phyloP scores from a whole-genome alignment of 305 asterid species.

The Fraxinus platypoda region DNA sequence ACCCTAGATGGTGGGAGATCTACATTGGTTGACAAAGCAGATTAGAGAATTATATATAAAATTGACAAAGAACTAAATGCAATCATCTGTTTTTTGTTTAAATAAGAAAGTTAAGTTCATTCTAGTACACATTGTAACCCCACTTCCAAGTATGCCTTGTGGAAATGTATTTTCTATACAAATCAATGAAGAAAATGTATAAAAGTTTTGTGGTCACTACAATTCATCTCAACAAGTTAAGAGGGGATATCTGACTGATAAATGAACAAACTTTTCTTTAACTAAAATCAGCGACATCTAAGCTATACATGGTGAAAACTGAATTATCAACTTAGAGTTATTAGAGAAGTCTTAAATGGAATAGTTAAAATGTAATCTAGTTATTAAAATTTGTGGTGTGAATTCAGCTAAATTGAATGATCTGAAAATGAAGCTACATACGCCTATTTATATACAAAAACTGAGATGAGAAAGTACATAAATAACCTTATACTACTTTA shows the following conservation, averaged over 20 bases:
- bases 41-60: background rate
- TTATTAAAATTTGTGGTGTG: too few relatives aligned
- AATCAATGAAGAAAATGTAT: background rate
- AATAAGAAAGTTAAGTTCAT: background rate
- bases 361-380: too few relatives aligned
- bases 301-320: background rate
- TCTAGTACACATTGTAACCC: background rate
- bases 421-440: too few relatives aligned
- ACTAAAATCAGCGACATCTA: background rate
- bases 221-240: background rate
- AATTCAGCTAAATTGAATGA: too few relatives aligned
- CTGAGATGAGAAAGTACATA: too few relatives aligned
- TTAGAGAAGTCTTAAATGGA: background rate
- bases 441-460: too few relatives aligned
- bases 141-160: background rate
- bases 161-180: background rate
- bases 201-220: background rate
- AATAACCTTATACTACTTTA: too few relatives aligned
- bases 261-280: background rate
- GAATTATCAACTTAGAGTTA: background rate
- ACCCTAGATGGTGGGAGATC: slow-evolving; percentile 32
- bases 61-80: background rate
- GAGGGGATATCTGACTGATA: background rate
- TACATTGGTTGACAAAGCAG: slow-evolving; percentile 16
- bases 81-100: background rate